Percentiles rank a stretch among this genome's conserved stretches.
phyloP scores from a whole-genome alignment of 805 yeast genomes.

The Candida chauliodis region DNA sequence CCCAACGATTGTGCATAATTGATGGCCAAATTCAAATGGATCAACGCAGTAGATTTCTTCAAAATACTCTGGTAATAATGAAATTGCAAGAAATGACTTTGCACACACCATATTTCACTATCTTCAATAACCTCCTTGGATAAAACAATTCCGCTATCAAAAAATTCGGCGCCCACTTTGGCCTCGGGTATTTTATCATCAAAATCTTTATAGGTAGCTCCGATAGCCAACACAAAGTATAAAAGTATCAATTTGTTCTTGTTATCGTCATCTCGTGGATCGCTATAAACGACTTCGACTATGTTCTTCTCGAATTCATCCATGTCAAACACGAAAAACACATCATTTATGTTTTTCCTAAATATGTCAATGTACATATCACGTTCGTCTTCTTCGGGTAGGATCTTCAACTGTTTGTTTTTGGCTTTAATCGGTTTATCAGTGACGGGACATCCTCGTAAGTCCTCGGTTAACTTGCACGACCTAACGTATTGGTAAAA shows the following conservation, averaged over 20 bases:
- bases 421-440: constrained; percentile 29
- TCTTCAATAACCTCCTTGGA: constrained; percentile 32
- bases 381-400: constrained; percentile 10
- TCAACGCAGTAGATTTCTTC: constrained; percentile 41
- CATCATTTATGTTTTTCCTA: constrained; percentile 36
- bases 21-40: constrained; percentile 40
- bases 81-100: constrained; percentile 35
- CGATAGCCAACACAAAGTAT: constrained; percentile 39
- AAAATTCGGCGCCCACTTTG: constrained; percentile 27
- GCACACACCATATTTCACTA: constrained; percentile 40
- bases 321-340: constrained; percentile 37
- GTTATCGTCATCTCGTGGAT: constrained; percentile 18
- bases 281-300: constrained; percentile 26
- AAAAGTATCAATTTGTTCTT: constrained; percentile 26
- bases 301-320: constrained; percentile 24
- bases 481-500: constrained; percentile 25
- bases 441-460: constrained; percentile 30
- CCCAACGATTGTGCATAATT: constrained; percentile 42
- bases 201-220: constrained; percentile 31
- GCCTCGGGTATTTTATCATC: constrained; percentile 17
- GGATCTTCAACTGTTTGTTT: neutral
- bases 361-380: constrained; percentile 22
- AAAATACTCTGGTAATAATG: constrained; percentile 40
- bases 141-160: constrained; percentile 31
- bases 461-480: constrained; percentile 35